A percentile compares a stretch with the other conserved stretches of the same genome.
These are phyloP conservation scores for Vitis cinerea DNA, from an alignment of 164 flowering plant species.

Conservation along the genomic window DNA sequence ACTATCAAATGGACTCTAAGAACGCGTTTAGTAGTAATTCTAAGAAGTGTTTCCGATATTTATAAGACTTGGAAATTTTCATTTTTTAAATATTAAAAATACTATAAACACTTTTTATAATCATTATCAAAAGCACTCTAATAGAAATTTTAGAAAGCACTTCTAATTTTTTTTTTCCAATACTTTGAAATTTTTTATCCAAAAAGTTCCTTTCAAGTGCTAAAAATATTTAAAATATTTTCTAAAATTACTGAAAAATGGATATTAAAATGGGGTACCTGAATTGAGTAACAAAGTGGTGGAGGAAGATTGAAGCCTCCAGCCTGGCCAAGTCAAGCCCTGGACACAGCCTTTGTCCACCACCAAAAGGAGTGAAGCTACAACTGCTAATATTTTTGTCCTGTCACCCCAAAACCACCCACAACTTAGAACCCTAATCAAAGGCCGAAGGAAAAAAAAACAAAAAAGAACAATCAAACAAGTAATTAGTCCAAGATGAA, in stretches of 20 bases:
- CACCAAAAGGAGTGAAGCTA: conserved; percentile 93
- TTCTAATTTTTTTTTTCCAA: too few relatives aligned
- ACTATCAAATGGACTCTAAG: too few relatives aligned
- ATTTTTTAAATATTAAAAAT: too few relatives aligned
- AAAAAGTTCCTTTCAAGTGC: too few relatives aligned
- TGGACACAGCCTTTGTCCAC: conserved; percentile 95
- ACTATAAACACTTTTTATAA: fast-evolving
- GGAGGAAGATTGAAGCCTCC: conserved; percentile 90
- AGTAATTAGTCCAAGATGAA: background rate
- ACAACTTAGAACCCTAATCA: too few relatives aligned
- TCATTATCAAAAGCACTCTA: fast-evolving
- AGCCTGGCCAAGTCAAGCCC: conserved; percentile 91
- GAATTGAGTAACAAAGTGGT: conserved; percentile 80
- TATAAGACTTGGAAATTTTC: too few relatives aligned
- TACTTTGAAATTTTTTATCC: too few relatives aligned
- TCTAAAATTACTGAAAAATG: background rate
- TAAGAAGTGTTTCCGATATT: too few relatives aligned
- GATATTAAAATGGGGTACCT: conserved; percentile 39
- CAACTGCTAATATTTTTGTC: conserved; percentile 51
- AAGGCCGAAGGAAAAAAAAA: too few relatives aligned
- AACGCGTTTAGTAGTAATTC: too few relatives aligned
- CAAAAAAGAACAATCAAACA: background rate
- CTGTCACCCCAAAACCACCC: conserved; percentile 24
- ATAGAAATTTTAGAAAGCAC: too few relatives aligned
- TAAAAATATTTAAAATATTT: background rate